Percentiles rank a stretch among this genome's conserved stretches.
These are phyloP conservation scores for Epichloe typhina DNA, from an alignment of 2,329 filamentous ascomycete species.

Conservation along the genomic window DNA sequence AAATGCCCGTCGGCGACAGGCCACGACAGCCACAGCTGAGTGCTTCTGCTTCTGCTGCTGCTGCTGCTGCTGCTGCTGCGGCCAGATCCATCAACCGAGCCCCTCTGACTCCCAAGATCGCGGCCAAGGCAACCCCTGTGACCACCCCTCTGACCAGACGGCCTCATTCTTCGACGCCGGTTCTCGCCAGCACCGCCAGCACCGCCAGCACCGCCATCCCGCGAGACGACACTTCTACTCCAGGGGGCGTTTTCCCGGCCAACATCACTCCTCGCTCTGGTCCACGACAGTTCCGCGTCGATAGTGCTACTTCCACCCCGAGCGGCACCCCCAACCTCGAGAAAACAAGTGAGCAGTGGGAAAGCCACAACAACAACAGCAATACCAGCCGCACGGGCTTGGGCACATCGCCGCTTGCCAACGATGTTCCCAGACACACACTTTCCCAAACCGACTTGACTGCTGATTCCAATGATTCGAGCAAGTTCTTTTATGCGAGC, in stretches of 20 bases:
- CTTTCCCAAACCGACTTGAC: constrained; percentile 14
- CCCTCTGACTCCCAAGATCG: constrained; percentile 44
- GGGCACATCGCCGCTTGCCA: constrained; percentile 20
- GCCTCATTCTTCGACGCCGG: constrained; percentile 10
- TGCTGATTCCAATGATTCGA: constrained; percentile 16
- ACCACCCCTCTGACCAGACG: constrained; percentile 28
- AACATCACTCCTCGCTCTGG: constrained; percentile 73
- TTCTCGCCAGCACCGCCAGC: constrained; percentile 11
- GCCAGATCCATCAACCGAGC: constrained; percentile 37
- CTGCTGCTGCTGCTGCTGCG: constrained; percentile 38
- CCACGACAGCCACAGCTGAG: constrained; percentile 58
- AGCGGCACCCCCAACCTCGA: constrained; percentile 42
- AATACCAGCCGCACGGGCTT: constrained; percentile 14
- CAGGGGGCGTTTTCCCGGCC: constrained; percentile 41
- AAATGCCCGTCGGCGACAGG: constrained; percentile 37
- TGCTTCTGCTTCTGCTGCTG: constrained; percentile 23
- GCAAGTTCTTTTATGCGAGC: constrained; percentile 85
- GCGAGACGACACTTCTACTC: constrained; percentile 38
- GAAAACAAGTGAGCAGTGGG: constrained; percentile 28
- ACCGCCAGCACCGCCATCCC: constrained; percentile 10
- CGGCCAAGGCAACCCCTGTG: constrained; percentile 26
- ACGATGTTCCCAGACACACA: constrained; percentile 15
- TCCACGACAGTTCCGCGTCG: constrained; percentile 55
- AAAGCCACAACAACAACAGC: constrained; percentile 13
- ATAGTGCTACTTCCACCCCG: constrained; percentile 56